phyloP scores from a whole-genome alignment of 257 asterid genomes.

The Gentiana dahurica region DNA sequence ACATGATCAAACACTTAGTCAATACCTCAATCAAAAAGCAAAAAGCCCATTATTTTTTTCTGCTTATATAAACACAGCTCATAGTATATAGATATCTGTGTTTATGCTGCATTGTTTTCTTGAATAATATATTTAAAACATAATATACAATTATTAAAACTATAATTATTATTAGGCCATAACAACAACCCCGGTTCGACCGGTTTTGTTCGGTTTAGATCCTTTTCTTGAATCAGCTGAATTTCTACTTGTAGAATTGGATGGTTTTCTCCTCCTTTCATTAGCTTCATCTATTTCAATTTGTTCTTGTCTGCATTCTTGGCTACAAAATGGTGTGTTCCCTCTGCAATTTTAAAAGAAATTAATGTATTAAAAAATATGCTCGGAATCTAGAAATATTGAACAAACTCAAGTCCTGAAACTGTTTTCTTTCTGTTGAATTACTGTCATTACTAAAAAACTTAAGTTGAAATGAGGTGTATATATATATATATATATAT shows the following conservation, averaged over 20 bases:
- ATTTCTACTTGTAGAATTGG: slow-evolving; percentile 21
- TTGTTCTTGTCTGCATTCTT: slow-evolving; percentile 75
- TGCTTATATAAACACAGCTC: too few relatives aligned
- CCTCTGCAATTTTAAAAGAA: slow-evolving; percentile 50
- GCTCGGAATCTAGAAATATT: not conserved
- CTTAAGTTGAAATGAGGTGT: too few relatives aligned
- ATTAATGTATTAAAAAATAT: not conserved
- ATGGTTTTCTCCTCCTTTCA: slow-evolving; percentile 60
- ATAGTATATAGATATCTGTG: too few relatives aligned
- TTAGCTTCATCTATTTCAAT: slow-evolving; percentile 79
- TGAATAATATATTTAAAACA: too few relatives aligned
- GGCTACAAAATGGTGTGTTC: slow-evolving; percentile 25
- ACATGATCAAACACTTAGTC: too few relatives aligned
- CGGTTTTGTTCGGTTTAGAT: slow-evolving; percentile 45
- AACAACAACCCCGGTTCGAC: slow-evolving; percentile 51
- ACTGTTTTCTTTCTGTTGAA: not conserved
- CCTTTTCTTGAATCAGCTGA: slow-evolving; percentile 42
- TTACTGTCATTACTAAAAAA: not conserved
- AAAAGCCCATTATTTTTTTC: too few relatives aligned
- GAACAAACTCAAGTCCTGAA: not conserved
- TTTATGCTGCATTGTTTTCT: too few relatives aligned
- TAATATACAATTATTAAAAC: too few relatives aligned
- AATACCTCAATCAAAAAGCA: too few relatives aligned
- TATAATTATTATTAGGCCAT: slow-evolving; percentile 30
- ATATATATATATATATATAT: too few relatives aligned